These are phyloP conservation scores for Gynostemma pentaphyllum DNA, from an alignment of 306 rosid genomes.

Conservation along the genomic window DNA sequence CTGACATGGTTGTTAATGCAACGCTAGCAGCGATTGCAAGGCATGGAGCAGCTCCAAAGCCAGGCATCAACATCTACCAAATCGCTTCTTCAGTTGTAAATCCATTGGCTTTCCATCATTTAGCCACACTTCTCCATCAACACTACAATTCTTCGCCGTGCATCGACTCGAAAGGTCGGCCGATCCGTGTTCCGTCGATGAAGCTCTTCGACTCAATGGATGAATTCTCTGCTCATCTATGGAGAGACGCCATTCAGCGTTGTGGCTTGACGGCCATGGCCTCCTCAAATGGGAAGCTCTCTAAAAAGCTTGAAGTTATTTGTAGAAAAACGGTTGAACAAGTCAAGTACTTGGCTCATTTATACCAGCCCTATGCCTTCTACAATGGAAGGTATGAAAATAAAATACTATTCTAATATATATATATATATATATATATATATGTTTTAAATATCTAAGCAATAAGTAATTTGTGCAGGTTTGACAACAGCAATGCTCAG, in stretches of 20 bases:
- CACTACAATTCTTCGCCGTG: slow-evolving; percentile 66
- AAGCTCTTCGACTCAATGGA: slow-evolving; percentile 69
- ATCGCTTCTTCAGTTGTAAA: slow-evolving; percentile 84
- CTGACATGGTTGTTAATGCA: slow-evolving; percentile 94
- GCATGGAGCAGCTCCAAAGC: slow-evolving; percentile 50
- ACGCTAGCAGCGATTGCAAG: slow-evolving; percentile 82
- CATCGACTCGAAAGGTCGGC: slow-evolving; percentile 56
- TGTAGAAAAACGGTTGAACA: slow-evolving; percentile 82
- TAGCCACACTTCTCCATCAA: slow-evolving; percentile 46
- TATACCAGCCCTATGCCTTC: slow-evolving; percentile 84
- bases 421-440: no score
- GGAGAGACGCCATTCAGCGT: slow-evolving; percentile 57
- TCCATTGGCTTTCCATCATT: slow-evolving; percentile 52
- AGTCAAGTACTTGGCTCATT: slow-evolving; percentile 77
- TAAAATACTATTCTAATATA: not conserved
- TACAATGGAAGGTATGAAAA: slow-evolving; percentile 74
- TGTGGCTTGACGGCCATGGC: slow-evolving; percentile 38
- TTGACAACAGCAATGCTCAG: slow-evolving; percentile 73
- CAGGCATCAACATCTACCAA: slow-evolving; percentile 70
- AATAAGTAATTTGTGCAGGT: slow-evolving; percentile 35
- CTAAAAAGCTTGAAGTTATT: slow-evolving; percentile 50
- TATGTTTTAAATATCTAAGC: no score
- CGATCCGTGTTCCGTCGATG: slow-evolving; percentile 67
- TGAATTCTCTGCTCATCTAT: slow-evolving; percentile 70
- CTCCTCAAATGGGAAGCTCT: slow-evolving; percentile 36